Evolutionary conservation across 2,329 filamentous ascomycete species (phyloP).

Genomic region (Bertia moriformis): DNA sequence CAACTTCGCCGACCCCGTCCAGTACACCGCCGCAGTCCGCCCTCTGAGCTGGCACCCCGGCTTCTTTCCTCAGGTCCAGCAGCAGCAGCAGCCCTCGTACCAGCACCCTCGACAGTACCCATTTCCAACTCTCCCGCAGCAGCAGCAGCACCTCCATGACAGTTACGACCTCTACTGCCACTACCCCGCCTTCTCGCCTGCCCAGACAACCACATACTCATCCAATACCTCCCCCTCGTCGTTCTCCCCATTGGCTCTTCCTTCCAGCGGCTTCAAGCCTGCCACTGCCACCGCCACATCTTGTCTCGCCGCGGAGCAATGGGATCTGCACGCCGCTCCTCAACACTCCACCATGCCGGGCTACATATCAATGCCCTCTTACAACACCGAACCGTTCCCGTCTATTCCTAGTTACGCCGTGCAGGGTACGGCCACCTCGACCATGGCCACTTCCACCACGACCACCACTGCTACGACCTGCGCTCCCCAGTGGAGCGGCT

Average conservation of each 20-base stretch:
- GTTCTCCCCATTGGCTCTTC: background rate
- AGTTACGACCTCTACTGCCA: background rate
- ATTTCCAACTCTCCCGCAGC: background rate
- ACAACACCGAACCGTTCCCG: background rate
- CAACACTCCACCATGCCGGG: background rate
- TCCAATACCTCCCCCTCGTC: background rate
- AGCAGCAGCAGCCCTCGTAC: background rate
- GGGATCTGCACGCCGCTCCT: background rate
- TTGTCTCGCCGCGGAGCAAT: background rate
- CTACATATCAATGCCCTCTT: no score
- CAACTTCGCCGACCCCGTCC: background rate
- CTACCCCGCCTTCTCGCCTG: background rate
- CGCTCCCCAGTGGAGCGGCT: background rate
- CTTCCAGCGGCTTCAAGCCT: no score
- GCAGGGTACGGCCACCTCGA: no score
- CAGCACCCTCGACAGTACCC: background rate
- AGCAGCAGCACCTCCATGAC: no score
- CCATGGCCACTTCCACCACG: no score
- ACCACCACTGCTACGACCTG: background rate
- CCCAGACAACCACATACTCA: background rate
- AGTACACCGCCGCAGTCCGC: background rate
- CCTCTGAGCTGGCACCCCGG: background rate
- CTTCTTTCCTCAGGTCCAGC: background rate
- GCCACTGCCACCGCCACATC: background rate
- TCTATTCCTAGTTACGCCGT: background rate